Base-by-base conservation (phyloP, 176 grass and related monocot species). In the Oryza meyeriana region DNA sequence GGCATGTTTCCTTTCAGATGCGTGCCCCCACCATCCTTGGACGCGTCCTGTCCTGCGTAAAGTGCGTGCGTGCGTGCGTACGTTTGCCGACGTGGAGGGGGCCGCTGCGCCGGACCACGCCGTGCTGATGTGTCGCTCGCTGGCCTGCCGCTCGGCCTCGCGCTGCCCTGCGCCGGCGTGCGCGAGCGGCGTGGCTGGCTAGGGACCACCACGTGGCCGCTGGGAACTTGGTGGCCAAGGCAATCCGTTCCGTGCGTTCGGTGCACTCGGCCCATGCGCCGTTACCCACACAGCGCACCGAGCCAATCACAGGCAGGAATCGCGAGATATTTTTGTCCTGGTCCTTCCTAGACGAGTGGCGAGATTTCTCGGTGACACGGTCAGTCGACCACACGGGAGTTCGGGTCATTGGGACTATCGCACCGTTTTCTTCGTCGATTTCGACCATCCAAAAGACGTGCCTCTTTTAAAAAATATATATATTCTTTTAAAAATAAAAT, bases 201-300 rank as follows among this genome's bases (percentile, higher is more conserved):
- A 22, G 11, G 83, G 83, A 77, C 42, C 83, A 66, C 32, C 87
- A 85, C 83, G 83, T 85, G 83, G 78, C 22, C 2, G 61, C n/a
- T 1, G 9, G n/a, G 72, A 81, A 47, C 83, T 89, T 89, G 88
- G 66, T 12, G 72, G 44, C 41, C 83, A 85, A 85, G 77, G 63
- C 10, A 66, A 30, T 26, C 16, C 8, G 5, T 2, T 2, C 29
- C 22, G 33, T 68, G n/a, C 28, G 2, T 57, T 41, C 17, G 11
- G n/a, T 22, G 47, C n/a, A 74, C 69, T 61, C 8, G 75, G 44
- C 62, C 50, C 44, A 73, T 26, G 42, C 58, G 31, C 66, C 42
- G 1, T 30, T 8, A 6, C 13, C 45, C 24, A 44, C 13, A 20
- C 48, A 22, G 6, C 48, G 48, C 48, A 1, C 20, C 52, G n/a